Percentiles rank a stretch among this genome's conserved stretches.
phyloP scores from a whole-genome alignment of 345 rosid species.

The Linum tenue region DNA sequence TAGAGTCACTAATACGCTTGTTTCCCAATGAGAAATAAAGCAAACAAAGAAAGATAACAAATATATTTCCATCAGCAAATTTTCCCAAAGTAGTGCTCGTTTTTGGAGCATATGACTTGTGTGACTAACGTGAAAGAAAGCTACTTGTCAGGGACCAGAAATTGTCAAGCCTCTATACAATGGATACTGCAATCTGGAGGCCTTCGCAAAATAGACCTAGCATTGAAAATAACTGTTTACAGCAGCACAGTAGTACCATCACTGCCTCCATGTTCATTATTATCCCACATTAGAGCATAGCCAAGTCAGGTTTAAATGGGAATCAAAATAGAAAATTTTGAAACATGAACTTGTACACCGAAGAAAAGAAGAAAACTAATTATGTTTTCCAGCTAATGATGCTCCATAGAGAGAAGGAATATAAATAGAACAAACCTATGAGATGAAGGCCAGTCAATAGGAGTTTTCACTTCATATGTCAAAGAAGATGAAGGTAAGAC shows the following conservation, averaged over 20 bases:
- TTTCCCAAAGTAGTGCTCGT: not conserved
- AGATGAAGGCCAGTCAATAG: slow-evolving; percentile 21
- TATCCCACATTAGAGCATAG: not conserved
- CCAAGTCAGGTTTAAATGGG: not conserved
- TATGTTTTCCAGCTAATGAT: not conserved
- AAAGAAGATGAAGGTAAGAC: slow-evolving; percentile 18
- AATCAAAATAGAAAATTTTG: not conserved
- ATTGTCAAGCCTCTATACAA: not conserved
- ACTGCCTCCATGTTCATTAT: not conserved
- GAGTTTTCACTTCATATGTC: slow-evolving; percentile 13
- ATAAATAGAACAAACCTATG: slow-evolving; percentile 25
- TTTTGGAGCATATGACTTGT: not conserved
- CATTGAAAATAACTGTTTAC: not conserved
- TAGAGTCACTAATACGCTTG: not conserved
- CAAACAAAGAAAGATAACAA: not conserved
- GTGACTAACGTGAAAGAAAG: not conserved
- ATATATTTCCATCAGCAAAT: not conserved
- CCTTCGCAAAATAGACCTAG: not conserved
- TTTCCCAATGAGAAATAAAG: no score
- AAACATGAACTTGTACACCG: slow-evolving; percentile 3
- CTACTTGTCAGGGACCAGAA: not conserved
- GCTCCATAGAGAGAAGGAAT: not conserved
- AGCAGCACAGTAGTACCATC: not conserved
- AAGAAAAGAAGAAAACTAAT: not conserved
- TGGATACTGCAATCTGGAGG: no score